Conservation (phyloP, 1,284 basidiomycete genomes). For the Moesziomyces aphidis region DNA sequence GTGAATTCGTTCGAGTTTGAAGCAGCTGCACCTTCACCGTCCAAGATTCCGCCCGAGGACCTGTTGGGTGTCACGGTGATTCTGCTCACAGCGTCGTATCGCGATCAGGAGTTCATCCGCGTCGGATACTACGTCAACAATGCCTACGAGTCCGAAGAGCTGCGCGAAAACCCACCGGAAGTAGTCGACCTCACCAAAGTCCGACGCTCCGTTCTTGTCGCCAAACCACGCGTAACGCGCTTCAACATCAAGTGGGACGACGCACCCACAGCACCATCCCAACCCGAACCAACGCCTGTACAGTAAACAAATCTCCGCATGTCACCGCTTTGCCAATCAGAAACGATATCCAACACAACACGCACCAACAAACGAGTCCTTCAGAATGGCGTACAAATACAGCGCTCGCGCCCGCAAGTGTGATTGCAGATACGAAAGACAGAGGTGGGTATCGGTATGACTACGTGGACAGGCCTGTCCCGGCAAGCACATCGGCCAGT, state of each 20-base stretch:
- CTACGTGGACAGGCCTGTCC: slow-evolving; percentile 15
- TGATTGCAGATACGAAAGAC: not conserved
- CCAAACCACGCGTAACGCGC: slow-evolving; percentile 93
- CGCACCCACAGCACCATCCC: slow-evolving; percentile 3
- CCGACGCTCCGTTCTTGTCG: slow-evolving; percentile 84
- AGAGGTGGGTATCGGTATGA: not conserved
- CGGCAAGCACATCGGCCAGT: slow-evolving; percentile 18
- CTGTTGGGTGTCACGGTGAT: slow-evolving; percentile 90
- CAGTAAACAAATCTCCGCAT: not conserved
- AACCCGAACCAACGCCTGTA: slow-evolving; percentile 2
- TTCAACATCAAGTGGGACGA: slow-evolving; percentile 71
- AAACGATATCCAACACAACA: too few relatives aligned
- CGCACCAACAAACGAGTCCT: too few relatives aligned
- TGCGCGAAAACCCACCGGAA: slow-evolving; percentile 64
- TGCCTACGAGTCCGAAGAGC: slow-evolving; percentile 92
- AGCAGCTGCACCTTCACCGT: slow-evolving; percentile 70
- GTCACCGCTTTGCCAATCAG: too few relatives aligned
- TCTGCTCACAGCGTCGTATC: slow-evolving; percentile 87
- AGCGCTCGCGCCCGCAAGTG: not conserved
- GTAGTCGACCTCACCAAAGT: slow-evolving; percentile 71
- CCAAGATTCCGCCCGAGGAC: slow-evolving; percentile 82
- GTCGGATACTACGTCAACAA: slow-evolving; percentile 99
- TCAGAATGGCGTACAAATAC: too few relatives aligned
- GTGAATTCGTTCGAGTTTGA: slow-evolving; percentile 98
- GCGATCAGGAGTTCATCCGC: slow-evolving; percentile 95